Conservation (phyloP, 805 yeast species). For the Wickerhamiella brachini region DNA sequence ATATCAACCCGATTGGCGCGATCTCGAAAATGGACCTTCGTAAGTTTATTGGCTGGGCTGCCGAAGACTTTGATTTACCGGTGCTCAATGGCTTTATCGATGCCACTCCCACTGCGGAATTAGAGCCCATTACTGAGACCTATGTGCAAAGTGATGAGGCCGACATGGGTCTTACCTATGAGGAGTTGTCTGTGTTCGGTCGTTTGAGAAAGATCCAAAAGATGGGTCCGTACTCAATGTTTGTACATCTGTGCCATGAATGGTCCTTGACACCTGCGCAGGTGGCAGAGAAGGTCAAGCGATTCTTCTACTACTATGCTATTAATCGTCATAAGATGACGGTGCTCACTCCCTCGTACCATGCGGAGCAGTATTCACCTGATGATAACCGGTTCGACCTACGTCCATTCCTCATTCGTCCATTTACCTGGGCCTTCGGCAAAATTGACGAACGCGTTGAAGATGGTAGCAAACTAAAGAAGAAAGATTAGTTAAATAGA, state of each 20-base stretch:
- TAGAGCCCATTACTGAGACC: constrained; percentile 85
- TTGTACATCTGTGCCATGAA: constrained; percentile 72
- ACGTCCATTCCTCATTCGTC: constrained; percentile 88
- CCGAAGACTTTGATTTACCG: constrained; percentile 55
- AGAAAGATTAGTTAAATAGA: not conserved
- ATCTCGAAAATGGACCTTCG: constrained; percentile 89
- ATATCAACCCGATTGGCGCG: constrained; percentile 97
- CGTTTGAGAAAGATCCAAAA: constrained; percentile 79
- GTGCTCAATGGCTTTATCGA: constrained; percentile 61
- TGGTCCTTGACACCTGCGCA: constrained; percentile 84
- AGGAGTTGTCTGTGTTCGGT: constrained; percentile 85
- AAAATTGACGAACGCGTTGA: constrained; percentile 69
- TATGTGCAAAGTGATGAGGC: constrained; percentile 93
- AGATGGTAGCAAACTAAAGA: constrained; percentile 8
- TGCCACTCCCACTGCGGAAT: constrained; percentile 96
- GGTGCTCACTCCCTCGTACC: constrained; percentile 92
- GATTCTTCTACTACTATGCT: constrained; percentile 86
- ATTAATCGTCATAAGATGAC: constrained; percentile 95
- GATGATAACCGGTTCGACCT: constrained; percentile 95
- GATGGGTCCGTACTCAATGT: constrained; percentile 95
- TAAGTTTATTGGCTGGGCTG: constrained; percentile 71
- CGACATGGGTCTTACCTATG: constrained; percentile 98
- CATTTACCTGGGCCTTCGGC: constrained; percentile 80
- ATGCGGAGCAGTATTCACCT: constrained; percentile 96
- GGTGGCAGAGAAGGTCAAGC: constrained; percentile 83